Percentiles rank a stretch among this genome's conserved stretches.
Conservation (phyloP, 83 land plant genomes). For the Thuja plicata region DNA sequence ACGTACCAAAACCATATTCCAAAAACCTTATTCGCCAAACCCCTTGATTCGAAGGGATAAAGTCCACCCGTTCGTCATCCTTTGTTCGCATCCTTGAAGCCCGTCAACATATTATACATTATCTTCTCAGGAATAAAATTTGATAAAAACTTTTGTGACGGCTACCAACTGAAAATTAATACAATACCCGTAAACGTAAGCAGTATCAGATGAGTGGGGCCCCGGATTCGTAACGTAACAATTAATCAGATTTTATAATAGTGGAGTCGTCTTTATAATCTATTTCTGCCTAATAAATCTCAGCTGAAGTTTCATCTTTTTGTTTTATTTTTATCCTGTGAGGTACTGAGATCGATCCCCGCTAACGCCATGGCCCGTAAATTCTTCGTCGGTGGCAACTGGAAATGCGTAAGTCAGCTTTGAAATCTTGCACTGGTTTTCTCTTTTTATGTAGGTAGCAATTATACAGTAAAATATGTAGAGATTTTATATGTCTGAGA, state of each 20-base stretch:
- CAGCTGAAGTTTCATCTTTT: background rate
- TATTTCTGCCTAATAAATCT: background rate
- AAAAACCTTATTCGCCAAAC: background rate
- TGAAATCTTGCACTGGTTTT: background rate
- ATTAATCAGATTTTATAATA: background rate
- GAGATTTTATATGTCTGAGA: background rate
- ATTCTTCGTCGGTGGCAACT: constrained; percentile 74
- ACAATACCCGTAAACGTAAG: background rate
- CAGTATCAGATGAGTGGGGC: background rate
- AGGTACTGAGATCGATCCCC: background rate
- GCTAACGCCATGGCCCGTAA: constrained; percentile 42
- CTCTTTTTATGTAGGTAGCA: background rate
- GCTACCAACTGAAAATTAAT: background rate
- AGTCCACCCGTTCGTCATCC: background rate
- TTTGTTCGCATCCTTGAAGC: background rate
- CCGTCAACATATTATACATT: background rate
- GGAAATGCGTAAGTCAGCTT: constrained; percentile 59
- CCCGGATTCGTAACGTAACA: background rate
- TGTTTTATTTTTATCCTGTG: background rate
- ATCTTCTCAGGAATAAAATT: background rate
- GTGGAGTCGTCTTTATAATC: background rate
- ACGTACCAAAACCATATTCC: background rate
- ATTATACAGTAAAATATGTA: background rate
- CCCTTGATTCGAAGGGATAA: background rate
- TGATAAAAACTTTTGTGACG: background rate